phyloP scores from a whole-genome alignment of 306 rosid species.

The Ammopiptanthus mongolicus region DNA sequence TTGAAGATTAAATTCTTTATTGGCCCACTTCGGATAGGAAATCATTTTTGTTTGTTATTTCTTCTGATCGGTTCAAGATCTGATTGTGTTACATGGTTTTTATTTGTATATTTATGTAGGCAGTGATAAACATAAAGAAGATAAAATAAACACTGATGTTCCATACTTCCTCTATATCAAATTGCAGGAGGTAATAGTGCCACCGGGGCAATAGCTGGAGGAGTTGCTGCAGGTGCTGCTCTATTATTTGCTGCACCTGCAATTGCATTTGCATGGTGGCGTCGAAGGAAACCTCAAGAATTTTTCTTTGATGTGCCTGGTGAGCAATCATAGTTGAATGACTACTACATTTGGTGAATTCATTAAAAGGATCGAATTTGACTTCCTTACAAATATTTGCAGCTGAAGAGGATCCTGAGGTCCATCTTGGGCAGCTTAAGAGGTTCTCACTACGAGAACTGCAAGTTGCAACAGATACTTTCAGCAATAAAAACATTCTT shows the following conservation, averaged over 20 bases:
- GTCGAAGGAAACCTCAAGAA: slow-evolving; percentile 94
- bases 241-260: slow-evolving; percentile 97
- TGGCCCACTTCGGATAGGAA: background rate
- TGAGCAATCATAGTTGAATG: slow-evolving; percentile 27
- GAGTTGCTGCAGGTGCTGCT: slow-evolving; percentile 99
- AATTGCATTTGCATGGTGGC: slow-evolving; percentile 99
- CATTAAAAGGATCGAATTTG: slow-evolving; percentile 15
- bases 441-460: slow-evolving; percentile 90
- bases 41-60: background rate
- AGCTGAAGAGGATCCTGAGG: slow-evolving; percentile 99
- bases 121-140: background rate
- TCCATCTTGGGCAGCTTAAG: slow-evolving; percentile 97
- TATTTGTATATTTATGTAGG: background rate
- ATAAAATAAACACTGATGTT: slow-evolving; percentile 1
- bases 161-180: slow-evolving; percentile 12
- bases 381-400: slow-evolving; percentile 24
- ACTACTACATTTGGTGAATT: background rate
- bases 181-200: slow-evolving; percentile 80
- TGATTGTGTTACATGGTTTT: background rate
- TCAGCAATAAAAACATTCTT: slow-evolving; percentile 94
- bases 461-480: slow-evolving; percentile 94
- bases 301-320: slow-evolving; percentile 99
- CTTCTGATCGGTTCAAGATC: background rate
- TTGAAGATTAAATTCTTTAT: background rate
- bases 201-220: slow-evolving; percentile 97